phyloP scores from a whole-genome alignment of 78 protist genomes.

The Abeoforma whisleri region DNA sequence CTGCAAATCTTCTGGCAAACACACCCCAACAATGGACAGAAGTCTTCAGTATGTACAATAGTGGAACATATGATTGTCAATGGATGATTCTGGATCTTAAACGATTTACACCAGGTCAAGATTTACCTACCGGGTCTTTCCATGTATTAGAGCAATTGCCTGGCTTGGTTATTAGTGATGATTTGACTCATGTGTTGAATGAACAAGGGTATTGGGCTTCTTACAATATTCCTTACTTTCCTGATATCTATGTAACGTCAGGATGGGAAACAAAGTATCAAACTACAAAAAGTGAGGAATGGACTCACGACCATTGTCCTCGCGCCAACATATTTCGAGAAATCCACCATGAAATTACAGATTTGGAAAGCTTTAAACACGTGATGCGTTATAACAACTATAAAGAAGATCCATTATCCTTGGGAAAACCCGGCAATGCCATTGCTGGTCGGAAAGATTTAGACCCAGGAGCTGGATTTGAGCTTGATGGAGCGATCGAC shows the following conservation, averaged over 20 bases:
- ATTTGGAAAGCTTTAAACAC: conserved; percentile 44
- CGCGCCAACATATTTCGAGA: conserved; percentile 42
- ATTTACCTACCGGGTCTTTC: conserved; percentile 50
- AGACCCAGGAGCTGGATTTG: conserved; percentile 29
- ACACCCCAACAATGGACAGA: conserved; percentile 38
- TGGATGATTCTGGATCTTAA: conserved; percentile 64
- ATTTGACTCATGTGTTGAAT: conserved; percentile 41
- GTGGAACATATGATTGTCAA: conserved; percentile 71
- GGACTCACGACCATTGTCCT: conserved; percentile 26
- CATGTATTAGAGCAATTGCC: conserved; percentile 74
- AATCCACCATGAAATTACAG: conserved; percentile 20
- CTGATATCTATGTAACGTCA: conserved; percentile 49
- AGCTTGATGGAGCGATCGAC: conserved; percentile 36
- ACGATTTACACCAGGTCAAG: conserved; percentile 51
- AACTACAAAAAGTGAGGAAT: background rate
- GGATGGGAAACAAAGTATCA: conserved; percentile 53
- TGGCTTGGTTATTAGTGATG: conserved; percentile 52
- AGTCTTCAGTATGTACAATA: conserved; percentile 28
- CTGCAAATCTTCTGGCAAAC: conserved; percentile 38
- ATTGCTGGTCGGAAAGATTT: conserved; percentile 64
- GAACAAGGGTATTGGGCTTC: conserved; percentile 62
- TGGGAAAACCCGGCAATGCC: conserved; percentile 62
- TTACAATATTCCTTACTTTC: conserved; percentile 74
- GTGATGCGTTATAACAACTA: conserved; percentile 66
- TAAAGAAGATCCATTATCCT: conserved; percentile 59